These are phyloP conservation scores for Citrus sp. DNA, from an alignment of 345 rosid species.

Conservation along the genomic window DNA sequence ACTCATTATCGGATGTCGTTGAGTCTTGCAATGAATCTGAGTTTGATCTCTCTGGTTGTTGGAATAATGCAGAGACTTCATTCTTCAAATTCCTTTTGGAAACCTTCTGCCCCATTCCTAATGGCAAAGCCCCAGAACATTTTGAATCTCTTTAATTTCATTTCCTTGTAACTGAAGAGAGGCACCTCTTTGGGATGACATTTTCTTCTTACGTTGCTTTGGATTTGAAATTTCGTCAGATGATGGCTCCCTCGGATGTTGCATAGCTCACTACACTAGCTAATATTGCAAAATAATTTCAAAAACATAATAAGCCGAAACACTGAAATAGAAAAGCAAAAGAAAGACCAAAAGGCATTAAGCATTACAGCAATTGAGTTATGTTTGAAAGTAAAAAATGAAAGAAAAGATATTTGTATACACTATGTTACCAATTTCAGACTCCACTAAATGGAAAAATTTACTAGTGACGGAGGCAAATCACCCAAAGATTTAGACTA, in stretches of 20 bases:
- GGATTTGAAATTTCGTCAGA: conserved; percentile 37
- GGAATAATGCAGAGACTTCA: conserved; percentile 42
- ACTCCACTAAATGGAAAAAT: neutral
- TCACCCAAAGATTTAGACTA: neutral
- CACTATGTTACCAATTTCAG: neutral
- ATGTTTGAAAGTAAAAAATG: neutral
- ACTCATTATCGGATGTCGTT: conserved; percentile 56
- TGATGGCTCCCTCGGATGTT: conserved; percentile 48
- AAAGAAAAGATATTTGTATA: no score
- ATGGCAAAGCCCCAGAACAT: conserved; percentile 21
- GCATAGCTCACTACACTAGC: conserved; percentile 33
- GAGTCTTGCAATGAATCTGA: conserved; percentile 70
- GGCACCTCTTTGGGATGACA: conserved; percentile 30
- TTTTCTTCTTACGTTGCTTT: conserved; percentile 49
- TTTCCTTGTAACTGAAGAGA: conserved; percentile 32
- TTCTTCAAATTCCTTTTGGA: conserved; percentile 42
- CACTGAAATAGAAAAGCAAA: neutral
- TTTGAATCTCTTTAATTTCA: conserved; percentile 26
- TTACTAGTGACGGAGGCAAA: neutral
- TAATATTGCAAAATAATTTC: neutral
- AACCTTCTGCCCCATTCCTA: conserved; percentile 31
- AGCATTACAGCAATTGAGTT: neutral
- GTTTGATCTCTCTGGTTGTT: conserved; percentile 57
- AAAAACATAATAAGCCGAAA: neutral
- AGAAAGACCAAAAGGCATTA: neutral